Base-by-base conservation (phyloP, 225 moss, liverwort and hornwort genomes). In the Thuidium tamariscinum region DNA sequence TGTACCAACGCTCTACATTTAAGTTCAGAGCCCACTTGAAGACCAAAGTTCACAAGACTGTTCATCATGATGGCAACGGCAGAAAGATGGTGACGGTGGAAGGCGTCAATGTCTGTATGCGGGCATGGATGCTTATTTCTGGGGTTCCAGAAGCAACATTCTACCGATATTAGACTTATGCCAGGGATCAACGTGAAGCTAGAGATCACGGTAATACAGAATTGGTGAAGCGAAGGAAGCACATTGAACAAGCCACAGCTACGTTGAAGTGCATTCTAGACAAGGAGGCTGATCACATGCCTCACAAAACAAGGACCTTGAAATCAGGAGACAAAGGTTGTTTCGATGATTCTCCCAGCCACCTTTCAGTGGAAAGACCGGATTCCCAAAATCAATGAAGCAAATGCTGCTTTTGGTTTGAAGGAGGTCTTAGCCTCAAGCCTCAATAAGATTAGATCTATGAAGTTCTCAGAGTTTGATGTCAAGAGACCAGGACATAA, bases 111-210 rank as follows among this genome's bases (percentile, higher is more conserved):
- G 9, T 63, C 1, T 32, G 9, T 2, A 8, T 16, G 32, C 1
- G 0, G 4, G 9, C 17, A 5, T 63, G 17, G 34, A 63, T 63
- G 63, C 63, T 17, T 16, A 32, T 63, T 63, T 1, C 4, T 0
- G 9, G 4, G 2, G 17, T 32, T 4, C 2, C 1, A 4, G 4
- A 63, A 2, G 8, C 17, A 1, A 63, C 17, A 2, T 63, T 63
- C 34, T 63, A 17, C 2, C 0, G 1, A 1, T 34, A 63, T 0
- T 2, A 8, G 4, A 16, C 1, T 1, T 8, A 8, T 1, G 2
- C 5, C 1, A 32, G 17, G 8, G 1, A 32, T 7, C 1, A 2
- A 1, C 2, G 16, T 4, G 16, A 63, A 34, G 32, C 17, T 1
- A 32, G 2, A 2, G 4, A 16, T 1, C 8, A 32, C 4, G 16